Conservation (phyloP, 1,284 basidiomycete species). For the Volvariella volvacea region DNA sequence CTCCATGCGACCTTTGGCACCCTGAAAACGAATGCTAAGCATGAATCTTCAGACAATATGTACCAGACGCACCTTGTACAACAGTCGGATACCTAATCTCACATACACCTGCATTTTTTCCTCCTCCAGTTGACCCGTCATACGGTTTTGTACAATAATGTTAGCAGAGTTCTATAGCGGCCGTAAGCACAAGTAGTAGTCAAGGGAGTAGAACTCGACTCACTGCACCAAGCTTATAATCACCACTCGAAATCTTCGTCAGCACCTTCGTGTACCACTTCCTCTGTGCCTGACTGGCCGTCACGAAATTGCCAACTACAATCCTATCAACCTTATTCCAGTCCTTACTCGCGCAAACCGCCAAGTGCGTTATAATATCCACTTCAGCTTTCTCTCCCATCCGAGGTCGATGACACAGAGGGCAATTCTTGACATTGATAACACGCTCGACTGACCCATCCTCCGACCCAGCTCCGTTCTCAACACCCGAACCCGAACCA, state of each 20-base stretch:
- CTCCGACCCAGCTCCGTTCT: conserved; percentile 20
- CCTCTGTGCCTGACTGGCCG: conserved; percentile 90
- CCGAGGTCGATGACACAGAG: conserved; percentile 86
- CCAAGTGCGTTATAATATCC: conserved; percentile 91
- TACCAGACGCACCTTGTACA: conserved; percentile 68
- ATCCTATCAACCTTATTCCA: conserved; percentile 87
- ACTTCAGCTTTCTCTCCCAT: conserved; percentile 83
- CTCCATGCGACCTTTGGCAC: conserved; percentile 86
- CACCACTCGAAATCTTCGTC: conserved; percentile 76
- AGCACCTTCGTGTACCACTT: conserved; percentile 95
- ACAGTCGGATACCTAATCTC: conserved; percentile 81
- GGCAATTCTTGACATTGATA: conserved; percentile 93
- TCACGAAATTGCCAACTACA: conserved; percentile 94
- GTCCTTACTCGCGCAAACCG: conserved; percentile 89
- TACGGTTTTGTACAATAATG: conserved; percentile 90
- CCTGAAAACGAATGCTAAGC: conserved; percentile 29
- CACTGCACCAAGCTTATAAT: conserved; percentile 87
- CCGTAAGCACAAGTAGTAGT: conserved; percentile 4
- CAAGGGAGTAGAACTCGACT: conserved; percentile 24
- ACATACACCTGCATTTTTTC: conserved; percentile 99
- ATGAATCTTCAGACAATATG: background rate
- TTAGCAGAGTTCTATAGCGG: conserved; percentile 84
- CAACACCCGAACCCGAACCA: conserved; percentile 7
- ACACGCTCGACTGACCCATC: conserved; percentile 70
- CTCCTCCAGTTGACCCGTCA: conserved; percentile 89